These are phyloP conservation scores for Trichophaea hybrida DNA, from an alignment of 2,329 filamentous ascomycete genomes.

Conservation along the genomic window DNA sequence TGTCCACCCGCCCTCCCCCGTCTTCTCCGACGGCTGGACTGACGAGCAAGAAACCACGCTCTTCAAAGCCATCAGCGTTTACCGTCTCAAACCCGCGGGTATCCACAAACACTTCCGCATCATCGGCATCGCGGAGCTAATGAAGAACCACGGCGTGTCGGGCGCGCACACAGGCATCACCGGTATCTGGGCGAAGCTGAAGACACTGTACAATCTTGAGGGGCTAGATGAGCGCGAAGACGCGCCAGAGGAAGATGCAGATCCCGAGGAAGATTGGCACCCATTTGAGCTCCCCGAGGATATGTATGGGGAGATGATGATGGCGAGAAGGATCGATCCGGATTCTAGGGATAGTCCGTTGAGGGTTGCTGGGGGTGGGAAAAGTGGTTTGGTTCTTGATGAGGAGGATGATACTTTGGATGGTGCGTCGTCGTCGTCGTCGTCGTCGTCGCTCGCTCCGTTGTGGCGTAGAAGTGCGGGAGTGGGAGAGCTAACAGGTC, in stretches of 20 bases:
- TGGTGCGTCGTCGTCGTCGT: background rate
- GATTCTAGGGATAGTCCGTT: conserved; percentile 12
- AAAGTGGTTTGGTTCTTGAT: conserved; percentile 9
- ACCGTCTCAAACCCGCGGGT: conserved; percentile 86
- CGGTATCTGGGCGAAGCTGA: conserved; percentile 81
- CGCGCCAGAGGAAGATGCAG: conserved; percentile 17
- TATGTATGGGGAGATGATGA: conserved; percentile 20
- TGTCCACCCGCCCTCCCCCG: conserved; percentile 35
- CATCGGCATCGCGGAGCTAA: conserved; percentile 66
- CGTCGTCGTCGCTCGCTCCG: background rate
- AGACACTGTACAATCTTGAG: conserved; percentile 69
- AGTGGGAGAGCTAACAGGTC: conserved; percentile 11
- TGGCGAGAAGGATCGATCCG: conserved; percentile 12
- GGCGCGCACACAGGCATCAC: conserved; percentile 75
- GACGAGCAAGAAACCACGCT: conserved; percentile 88
- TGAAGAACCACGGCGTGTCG: conserved; percentile 67
- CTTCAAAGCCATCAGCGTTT: conserved; percentile 68
- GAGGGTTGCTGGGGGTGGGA: conserved; percentile 9
- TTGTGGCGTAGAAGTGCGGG: background rate
- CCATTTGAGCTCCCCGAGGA: conserved; percentile 19
- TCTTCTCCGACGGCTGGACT: conserved; percentile 59
- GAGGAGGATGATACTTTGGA: conserved; percentile 12
- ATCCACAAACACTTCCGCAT: conserved; percentile 93
- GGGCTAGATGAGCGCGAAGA: conserved; percentile 65
- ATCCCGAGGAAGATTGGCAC: conserved; percentile 13